phyloP scores from a whole-genome alignment of 768 basidiomycete species.

The Trametes gibbosa region DNA sequence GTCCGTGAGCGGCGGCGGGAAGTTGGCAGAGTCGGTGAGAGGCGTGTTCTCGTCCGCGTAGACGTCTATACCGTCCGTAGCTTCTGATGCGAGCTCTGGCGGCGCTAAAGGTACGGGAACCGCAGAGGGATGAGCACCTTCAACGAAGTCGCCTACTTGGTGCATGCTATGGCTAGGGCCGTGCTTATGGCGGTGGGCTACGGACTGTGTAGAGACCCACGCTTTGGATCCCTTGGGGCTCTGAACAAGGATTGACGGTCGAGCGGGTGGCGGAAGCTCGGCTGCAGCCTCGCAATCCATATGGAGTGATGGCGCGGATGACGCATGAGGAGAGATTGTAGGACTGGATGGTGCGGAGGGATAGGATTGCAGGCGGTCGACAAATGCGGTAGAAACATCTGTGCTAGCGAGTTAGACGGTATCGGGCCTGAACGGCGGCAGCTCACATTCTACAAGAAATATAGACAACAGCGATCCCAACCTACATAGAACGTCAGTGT shows the following conservation, averaged over 20 bases:
- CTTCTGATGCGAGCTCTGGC: conserved; percentile 10
- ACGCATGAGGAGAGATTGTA: conserved; percentile 9
- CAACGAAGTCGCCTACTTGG: background rate
- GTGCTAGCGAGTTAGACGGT: background rate
- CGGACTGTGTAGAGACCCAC: background rate
- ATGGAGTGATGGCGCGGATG: conserved; percentile 12
- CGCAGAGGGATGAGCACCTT: conserved; percentile 1
- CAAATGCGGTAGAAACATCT: conserved; percentile 77
- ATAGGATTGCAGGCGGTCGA: conserved; percentile 65
- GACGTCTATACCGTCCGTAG: too few relatives aligned
- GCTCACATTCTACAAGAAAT: conserved; percentile 78
- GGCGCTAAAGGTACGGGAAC: conserved; percentile 16
- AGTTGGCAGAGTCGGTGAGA: background rate
- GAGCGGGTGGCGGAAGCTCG: background rate
- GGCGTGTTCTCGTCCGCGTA: background rate
- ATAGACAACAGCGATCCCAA: conserved; percentile 64
- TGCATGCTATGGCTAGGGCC: background rate
- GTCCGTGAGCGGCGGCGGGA: background rate
- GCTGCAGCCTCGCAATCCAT: background rate
- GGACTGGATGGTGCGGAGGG: conserved; percentile 41
- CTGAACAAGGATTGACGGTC: conserved; percentile 3
- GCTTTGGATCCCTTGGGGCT: background rate
- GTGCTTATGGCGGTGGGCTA: background rate
- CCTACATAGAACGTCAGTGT: conserved; percentile 34
- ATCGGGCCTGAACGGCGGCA: background rate